phyloP scores from a whole-genome alignment of 2,329 filamentous ascomycete species.

The Zasmidium citrigriseum region DNA sequence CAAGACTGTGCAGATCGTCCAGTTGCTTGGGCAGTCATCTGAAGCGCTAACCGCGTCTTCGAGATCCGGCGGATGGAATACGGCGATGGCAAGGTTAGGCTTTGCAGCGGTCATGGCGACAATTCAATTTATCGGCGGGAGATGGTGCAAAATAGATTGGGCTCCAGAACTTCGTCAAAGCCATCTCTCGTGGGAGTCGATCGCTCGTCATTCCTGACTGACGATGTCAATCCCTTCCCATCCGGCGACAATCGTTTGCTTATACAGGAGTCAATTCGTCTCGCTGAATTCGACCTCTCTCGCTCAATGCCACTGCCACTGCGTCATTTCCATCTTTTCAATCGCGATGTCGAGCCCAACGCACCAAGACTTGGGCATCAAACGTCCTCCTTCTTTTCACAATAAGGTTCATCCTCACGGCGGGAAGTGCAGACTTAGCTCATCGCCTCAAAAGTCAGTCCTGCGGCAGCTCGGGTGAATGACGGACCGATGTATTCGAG shows the following conservation, averaged over 20 bases:
- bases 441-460: neutral
- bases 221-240: neutral
- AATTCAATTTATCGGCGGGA: neutral
- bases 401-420: constrained; percentile 3
- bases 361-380: constrained; percentile 2
- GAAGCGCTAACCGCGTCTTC: neutral
- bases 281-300: neutral
- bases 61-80: neutral
- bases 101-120: neutral
- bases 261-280: neutral
- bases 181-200: too few species aligned
- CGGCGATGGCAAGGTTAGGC: neutral
- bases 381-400: neutral
- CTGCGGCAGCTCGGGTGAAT: constrained; percentile 7
- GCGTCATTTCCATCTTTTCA: neutral
- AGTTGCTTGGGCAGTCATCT: neutral
- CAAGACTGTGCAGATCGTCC: neutral
- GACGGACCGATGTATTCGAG: constrained; percentile 4
- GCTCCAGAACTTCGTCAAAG: too few species aligned
- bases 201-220: too few species aligned
- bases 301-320: neutral
- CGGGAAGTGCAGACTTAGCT: neutral
- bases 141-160: neutral
- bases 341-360: neutral
- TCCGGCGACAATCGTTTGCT: neutral